These are phyloP conservation scores for Populus hybrid DNA, from an alignment of 441 rosid species.

Conservation along the genomic window DNA sequence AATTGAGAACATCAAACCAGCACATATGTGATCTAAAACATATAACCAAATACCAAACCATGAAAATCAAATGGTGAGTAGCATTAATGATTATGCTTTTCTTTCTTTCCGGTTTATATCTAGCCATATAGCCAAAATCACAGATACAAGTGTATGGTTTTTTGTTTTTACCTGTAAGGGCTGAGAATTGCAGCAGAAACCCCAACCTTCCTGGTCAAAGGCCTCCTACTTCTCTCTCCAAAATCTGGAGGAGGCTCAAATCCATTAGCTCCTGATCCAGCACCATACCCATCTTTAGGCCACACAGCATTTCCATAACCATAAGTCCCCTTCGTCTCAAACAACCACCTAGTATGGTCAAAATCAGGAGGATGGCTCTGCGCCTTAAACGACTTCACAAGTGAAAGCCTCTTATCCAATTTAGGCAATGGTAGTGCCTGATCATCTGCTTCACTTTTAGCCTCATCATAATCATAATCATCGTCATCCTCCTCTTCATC, in stretches of 20 bases:
- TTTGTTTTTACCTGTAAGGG: constrained; percentile 62
- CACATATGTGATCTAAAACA: too few species aligned
- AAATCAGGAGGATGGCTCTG: constrained; percentile 60
- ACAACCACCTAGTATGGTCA: constrained; percentile 85
- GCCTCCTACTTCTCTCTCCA: constrained; percentile 64
- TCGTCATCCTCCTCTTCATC: constrained; percentile 33
- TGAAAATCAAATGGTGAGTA: neutral
- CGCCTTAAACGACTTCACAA: constrained; percentile 69
- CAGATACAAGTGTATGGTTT: neutral
- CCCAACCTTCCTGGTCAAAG: constrained; percentile 67
- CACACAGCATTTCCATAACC: constrained; percentile 90
- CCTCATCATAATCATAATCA: constrained; percentile 38
- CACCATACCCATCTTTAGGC: constrained; percentile 80
- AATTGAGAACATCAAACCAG: neutral
- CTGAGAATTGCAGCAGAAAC: constrained; percentile 77
- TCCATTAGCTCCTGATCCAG: constrained; percentile 59
- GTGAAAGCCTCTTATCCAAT: constrained; percentile 70
- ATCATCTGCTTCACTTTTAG: constrained; percentile 45
- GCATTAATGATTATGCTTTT: neutral
- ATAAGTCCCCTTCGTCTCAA: constrained; percentile 88
- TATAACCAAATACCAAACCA: neutral
- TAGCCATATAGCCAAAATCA: neutral
- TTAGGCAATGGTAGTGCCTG: constrained; percentile 67
- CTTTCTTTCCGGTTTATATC: neutral
- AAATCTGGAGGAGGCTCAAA: constrained; percentile 67